Conservation (phyloP, 129 eudicot genomes). For the Solidago caesia region DNA sequence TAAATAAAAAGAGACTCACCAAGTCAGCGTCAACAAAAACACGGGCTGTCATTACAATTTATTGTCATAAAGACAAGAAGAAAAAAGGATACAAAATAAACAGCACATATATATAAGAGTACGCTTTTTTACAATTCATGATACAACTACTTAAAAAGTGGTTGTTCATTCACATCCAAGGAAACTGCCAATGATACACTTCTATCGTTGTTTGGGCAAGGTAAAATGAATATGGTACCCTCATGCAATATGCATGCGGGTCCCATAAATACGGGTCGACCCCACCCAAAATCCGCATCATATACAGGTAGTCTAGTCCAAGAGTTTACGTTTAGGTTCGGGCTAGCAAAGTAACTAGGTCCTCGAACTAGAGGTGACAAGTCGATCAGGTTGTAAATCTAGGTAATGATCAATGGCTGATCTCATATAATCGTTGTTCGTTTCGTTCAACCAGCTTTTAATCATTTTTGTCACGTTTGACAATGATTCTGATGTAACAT, state of each 20-base stretch:
- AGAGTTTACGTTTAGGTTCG: constrained; percentile 44
- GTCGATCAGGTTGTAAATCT: constrained; percentile 38
- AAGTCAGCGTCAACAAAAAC: too few relatives aligned
- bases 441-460: constrained; percentile 32
- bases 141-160: neutral
- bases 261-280: constrained; percentile 50
- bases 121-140: neutral
- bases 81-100: too few relatives aligned
- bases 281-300: constrained; percentile 67
- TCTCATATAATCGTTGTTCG: constrained; percentile 48
- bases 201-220: constrained; percentile 40
- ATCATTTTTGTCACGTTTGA: constrained; percentile 31
- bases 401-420: constrained; percentile 49
- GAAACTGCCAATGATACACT: constrained; percentile 41
- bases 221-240: constrained; percentile 39
- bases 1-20: too few relatives aligned
- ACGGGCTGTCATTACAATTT: too few relatives aligned
- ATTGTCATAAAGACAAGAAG: too few relatives aligned
- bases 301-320: constrained; percentile 50
- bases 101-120: too few relatives aligned
- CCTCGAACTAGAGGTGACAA: constrained; percentile 39
- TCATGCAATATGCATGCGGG: constrained; percentile 44
- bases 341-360: constrained; percentile 39
- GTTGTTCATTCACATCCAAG: constrained; percentile 26
- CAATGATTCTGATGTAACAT: constrained; percentile 36